Percentiles rank a stretch among this genome's conserved stretches.
These are phyloP conservation scores for Colletotrichum chrysophilum DNA, from an alignment of 2,329 filamentous ascomycete species.

Conservation along the genomic window DNA sequence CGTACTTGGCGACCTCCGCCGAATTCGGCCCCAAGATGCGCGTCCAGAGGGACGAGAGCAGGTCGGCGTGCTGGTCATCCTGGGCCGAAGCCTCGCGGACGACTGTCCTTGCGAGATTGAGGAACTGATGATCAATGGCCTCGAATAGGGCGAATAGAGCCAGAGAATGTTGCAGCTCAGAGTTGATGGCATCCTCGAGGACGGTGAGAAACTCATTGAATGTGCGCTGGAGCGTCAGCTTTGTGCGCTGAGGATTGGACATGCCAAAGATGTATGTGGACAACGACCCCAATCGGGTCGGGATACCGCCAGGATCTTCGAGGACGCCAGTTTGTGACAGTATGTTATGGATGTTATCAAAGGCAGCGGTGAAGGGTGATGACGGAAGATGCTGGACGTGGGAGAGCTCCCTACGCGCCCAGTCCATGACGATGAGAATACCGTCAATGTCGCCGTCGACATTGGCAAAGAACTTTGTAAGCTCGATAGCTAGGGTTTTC, in stretches of 20 bases:
- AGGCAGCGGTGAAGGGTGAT: conserved; percentile 71
- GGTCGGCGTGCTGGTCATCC: conserved; percentile 79
- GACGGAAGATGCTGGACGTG: conserved; percentile 68
- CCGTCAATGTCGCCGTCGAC: conserved; percentile 93
- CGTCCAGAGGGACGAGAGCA: conserved; percentile 86
- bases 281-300: conserved; percentile 72
- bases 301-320: conserved; percentile 57
- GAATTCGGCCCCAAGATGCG: conserved; percentile 80
- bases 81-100: conserved; percentile 83
- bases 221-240: conserved; percentile 80
- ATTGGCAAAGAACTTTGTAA: conserved; percentile 91
- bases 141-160: conserved; percentile 90
- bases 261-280: conserved; percentile 79
- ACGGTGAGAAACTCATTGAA: conserved; percentile 88
- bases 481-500: conserved; percentile 81
- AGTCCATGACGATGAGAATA: conserved; percentile 95
- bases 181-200: conserved; percentile 87
- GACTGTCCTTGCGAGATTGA: conserved; percentile 84
- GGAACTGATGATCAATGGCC: conserved; percentile 86
- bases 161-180: conserved; percentile 80
- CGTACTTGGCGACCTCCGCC: conserved; percentile 82
- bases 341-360: conserved; percentile 83
- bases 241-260: conserved; percentile 81
- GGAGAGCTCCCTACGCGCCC: conserved; percentile 85
- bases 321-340: conserved; percentile 69